Conservation (phyloP, 352 stramenopile species). For the Pythium oligandrum region DNA sequence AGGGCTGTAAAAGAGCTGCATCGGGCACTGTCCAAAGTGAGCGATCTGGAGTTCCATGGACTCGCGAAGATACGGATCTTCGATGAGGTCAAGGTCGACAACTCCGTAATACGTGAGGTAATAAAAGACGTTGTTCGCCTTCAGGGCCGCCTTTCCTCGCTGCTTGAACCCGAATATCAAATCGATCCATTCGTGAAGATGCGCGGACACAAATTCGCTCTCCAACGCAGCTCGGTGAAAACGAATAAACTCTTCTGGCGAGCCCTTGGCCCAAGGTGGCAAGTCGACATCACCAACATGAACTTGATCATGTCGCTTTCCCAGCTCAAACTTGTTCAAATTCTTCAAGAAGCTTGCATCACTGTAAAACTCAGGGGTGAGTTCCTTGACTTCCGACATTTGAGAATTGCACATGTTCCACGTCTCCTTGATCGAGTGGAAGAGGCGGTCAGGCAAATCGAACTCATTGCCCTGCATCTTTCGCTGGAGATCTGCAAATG, state of each 20-base stretch:
- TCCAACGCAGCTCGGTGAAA: slow-evolving; percentile 96
- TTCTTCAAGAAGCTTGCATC: slow-evolving; percentile 96
- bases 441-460: slow-evolving; percentile 97
- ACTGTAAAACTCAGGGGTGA: slow-evolving; percentile 98
- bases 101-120: slow-evolving; percentile 91
- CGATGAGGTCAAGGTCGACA: slow-evolving; percentile 96
- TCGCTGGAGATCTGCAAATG: slow-evolving; percentile 95
- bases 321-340: slow-evolving; percentile 93
- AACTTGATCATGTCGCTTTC: slow-evolving; percentile 73
- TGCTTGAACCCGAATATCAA: slow-evolving; percentile 99
- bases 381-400: slow-evolving; percentile 98
- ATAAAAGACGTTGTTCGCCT: slow-evolving; percentile 96
- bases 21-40: slow-evolving; percentile 98
- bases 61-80: slow-evolving; percentile 90
- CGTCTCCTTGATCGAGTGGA: slow-evolving; percentile 94
- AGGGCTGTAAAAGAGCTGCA: slow-evolving; percentile 88
- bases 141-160: slow-evolving; percentile 88
- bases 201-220: slow-evolving; percentile 95
- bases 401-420: slow-evolving; percentile 97
- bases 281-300: slow-evolving; percentile 91
- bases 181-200: slow-evolving; percentile 99
- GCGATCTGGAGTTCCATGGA: slow-evolving; percentile 98
- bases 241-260: slow-evolving; percentile 94
- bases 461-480: slow-evolving; percentile 97
- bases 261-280: slow-evolving; percentile 95